phyloP scores from a whole-genome alignment of 1,284 basidiomycete genomes.

The Trametes versicolor region DNA sequence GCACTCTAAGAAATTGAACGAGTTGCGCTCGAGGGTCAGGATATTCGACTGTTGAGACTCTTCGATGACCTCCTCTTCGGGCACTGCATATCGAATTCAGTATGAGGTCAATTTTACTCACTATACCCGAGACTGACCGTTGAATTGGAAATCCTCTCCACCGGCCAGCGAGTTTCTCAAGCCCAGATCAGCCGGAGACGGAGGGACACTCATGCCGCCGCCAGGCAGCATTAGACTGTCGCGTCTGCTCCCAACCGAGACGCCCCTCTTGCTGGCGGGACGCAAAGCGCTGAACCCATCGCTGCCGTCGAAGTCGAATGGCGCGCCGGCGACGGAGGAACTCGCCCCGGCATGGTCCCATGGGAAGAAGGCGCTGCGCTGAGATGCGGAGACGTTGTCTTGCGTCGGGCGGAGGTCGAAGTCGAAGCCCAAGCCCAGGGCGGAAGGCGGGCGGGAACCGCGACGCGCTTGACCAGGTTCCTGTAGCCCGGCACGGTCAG shows the following conservation, averaged over 20 bases:
- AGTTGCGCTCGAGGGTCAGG: constrained; percentile 74
- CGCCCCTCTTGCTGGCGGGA: constrained; percentile 62
- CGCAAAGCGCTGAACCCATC: constrained; percentile 59
- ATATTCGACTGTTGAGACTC: constrained; percentile 66
- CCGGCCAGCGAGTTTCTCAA: constrained; percentile 50
- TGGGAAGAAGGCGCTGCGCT: constrained; percentile 77
- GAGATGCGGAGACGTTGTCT: constrained; percentile 57
- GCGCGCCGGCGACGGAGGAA: constrained; percentile 59
- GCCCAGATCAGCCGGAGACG: constrained; percentile 59
- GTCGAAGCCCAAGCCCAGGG: constrained; percentile 57
- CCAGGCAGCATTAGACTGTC: constrained; percentile 57
- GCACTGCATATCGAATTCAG: constrained; percentile 38
- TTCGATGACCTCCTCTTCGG: constrained; percentile 46
- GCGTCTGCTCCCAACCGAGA: constrained; percentile 54
- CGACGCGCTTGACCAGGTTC: constrained; percentile 82
- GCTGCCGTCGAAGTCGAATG: constrained; percentile 51
- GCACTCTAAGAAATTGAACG: constrained; percentile 82
- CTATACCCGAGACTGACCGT: constrained; percentile 52
- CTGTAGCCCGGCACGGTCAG: constrained; percentile 48
- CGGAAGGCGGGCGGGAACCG: constrained; percentile 61
- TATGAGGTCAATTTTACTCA: too few relatives aligned
- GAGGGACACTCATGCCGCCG: constrained; percentile 38
- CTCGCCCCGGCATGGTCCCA: constrained; percentile 82
- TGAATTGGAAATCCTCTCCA: constrained; percentile 72
- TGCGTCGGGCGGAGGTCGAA: constrained; percentile 50